phyloP scores from a whole-genome alignment of 106 monocot genomes.

The Dioscorea alata region DNA sequence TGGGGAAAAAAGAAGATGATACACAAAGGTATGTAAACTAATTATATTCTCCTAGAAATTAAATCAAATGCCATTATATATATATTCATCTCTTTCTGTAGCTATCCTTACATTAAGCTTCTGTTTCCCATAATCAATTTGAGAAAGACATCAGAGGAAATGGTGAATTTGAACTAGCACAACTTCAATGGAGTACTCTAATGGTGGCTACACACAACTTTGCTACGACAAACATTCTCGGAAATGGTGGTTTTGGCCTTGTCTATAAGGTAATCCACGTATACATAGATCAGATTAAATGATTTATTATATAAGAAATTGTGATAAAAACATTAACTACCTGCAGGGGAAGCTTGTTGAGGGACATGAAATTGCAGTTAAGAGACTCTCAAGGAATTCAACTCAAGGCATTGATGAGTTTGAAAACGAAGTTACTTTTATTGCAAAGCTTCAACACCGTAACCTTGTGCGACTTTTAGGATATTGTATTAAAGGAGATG shows the following conservation, averaged over 20 bases:
- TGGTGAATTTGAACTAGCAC: conserved; percentile 9
- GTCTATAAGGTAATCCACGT: conserved; percentile 25
- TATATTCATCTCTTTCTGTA: too few relatives aligned
- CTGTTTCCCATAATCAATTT: too few relatives aligned
- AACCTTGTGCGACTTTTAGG: conserved; percentile 26
- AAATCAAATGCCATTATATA: too few relatives aligned
- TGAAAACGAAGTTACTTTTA: too few relatives aligned
- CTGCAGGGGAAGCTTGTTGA: conserved; percentile 10
- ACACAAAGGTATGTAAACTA: too few relatives aligned
- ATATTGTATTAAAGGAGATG: conserved; percentile 23
- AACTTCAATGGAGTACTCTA: conserved; percentile 9
- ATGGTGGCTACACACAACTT: conserved; percentile 19
- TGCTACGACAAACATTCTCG: conserved; percentile 14
- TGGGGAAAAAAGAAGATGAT: too few relatives aligned
- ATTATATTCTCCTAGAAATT: too few relatives aligned
- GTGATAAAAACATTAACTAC: background rate
- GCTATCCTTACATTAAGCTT: too few relatives aligned
- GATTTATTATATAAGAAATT: too few relatives aligned
- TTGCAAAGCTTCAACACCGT: too few relatives aligned
- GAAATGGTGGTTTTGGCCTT: conserved; percentile 34
- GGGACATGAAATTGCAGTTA: conserved; percentile 27
- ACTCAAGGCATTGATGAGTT: conserved; percentile 16
- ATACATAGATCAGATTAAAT: background rate
- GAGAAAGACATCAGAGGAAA: background rate
- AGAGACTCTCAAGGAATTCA: conserved; percentile 16